Evolutionary conservation across 352 stramenopile genomes (phyloP).

Genomic region (Pythium guiyangense): DNA sequence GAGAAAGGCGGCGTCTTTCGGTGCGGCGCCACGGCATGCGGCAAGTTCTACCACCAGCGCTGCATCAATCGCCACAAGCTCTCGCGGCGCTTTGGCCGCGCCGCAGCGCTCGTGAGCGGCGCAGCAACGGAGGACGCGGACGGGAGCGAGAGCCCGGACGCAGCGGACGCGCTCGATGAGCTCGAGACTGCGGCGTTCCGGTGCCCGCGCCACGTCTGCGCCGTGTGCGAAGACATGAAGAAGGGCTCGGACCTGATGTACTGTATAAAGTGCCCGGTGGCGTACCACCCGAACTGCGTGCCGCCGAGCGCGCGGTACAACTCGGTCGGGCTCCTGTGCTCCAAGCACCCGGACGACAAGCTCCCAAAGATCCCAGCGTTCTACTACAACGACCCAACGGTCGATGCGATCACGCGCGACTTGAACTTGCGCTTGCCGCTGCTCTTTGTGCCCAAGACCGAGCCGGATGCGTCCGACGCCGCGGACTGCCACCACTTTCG

Average conservation of each 20-base stretch:
- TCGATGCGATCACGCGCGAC: slow-evolving; percentile 74
- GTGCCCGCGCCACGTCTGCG: slow-evolving; percentile 86
- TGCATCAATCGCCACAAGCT: slow-evolving; percentile 66
- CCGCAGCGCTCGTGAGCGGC: neutral
- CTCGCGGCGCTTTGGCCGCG: slow-evolving; percentile 39
- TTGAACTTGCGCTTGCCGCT: slow-evolving; percentile 65
- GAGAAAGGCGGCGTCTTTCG: slow-evolving; percentile 82
- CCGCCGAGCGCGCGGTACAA: slow-evolving; percentile 90
- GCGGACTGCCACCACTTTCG: slow-evolving; percentile 81
- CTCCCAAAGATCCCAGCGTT: slow-evolving; percentile 76
- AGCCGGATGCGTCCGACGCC: slow-evolving; percentile 40
- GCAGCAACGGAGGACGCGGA: slow-evolving; percentile 4
- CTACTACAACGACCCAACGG: slow-evolving; percentile 56
- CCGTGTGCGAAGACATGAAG: slow-evolving; percentile 75
- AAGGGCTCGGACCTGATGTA: slow-evolving; percentile 77
- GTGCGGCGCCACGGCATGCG: slow-evolving; percentile 58
- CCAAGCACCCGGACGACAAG: slow-evolving; percentile 72
- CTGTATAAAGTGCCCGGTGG: slow-evolving; percentile 90
- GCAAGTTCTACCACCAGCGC: slow-evolving; percentile 84
- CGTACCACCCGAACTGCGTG: slow-evolving; percentile 92
- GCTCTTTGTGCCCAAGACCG: slow-evolving; percentile 74
- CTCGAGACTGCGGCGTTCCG: slow-evolving; percentile 72
- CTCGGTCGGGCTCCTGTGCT: slow-evolving; percentile 89
- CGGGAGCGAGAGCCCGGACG: slow-evolving; percentile 1
- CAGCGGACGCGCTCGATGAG: slow-evolving; percentile 40